phyloP scores from a whole-genome alignment of 192 early-diverging fungal species.

The Podila epigama region DNA sequence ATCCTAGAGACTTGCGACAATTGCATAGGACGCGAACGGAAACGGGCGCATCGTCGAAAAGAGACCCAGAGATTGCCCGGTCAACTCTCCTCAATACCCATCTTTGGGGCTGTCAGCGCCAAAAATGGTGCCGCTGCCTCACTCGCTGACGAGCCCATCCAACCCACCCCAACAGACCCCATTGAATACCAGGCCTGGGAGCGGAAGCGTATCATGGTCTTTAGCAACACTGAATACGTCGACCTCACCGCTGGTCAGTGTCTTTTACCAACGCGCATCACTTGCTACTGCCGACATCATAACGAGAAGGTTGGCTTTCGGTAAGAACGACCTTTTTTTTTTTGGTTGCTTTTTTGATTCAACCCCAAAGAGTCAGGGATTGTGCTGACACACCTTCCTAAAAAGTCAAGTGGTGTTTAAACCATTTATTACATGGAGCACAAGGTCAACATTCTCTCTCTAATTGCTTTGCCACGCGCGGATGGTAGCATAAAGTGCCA shows the following conservation, averaged over 20 bases:
- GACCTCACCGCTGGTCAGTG: constrained; percentile 52
- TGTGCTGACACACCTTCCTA: constrained; percentile 3
- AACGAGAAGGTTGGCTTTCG: constrained; percentile 50
- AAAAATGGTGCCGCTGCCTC: constrained; percentile 16
- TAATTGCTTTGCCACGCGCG: too few relatives aligned
- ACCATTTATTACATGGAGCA: too few relatives aligned
- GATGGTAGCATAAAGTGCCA: neutral
- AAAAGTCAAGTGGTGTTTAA: neutral
- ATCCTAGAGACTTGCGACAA: constrained; percentile 42
- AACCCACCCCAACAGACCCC: constrained; percentile 43
- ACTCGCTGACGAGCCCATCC: constrained; percentile 22
- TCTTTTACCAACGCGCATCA: constrained; percentile 81
- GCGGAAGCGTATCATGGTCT: constrained; percentile 38
- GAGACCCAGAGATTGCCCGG: constrained; percentile 42
- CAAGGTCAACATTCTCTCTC: too few relatives aligned
- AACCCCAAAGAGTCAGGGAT: neutral
- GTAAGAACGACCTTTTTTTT: too few relatives aligned
- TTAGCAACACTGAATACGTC: constrained; percentile 44
- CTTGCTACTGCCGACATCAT: constrained; percentile 78
- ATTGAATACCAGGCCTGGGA: constrained; percentile 43
- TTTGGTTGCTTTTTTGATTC: neutral
- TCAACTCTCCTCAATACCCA: constrained; percentile 30
- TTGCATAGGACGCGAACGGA: constrained; percentile 47
- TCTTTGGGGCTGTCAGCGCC: constrained; percentile 36
- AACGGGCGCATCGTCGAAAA: constrained; percentile 43